Conservation (phyloP, 371 early-diverging fungal species). For the Zopfochytrium polystomum region DNA sequence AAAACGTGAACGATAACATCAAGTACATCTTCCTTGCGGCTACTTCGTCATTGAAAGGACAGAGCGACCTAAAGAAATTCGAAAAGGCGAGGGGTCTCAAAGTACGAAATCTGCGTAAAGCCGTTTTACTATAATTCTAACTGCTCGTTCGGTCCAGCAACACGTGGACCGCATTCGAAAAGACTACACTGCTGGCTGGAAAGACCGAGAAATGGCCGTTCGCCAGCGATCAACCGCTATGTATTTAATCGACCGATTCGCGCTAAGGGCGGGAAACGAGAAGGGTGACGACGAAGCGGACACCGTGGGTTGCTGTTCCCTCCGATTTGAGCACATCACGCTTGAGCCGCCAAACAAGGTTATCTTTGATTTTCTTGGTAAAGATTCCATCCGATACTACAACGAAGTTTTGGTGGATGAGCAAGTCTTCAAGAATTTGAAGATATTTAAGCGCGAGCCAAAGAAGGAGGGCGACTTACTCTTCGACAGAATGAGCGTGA, state of each 20-base stretch:
- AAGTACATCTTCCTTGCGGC: constrained; percentile 96
- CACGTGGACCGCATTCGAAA: constrained; percentile 72
- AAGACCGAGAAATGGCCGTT: constrained; percentile 68
- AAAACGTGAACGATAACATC: constrained; percentile 83
- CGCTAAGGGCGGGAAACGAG: constrained; percentile 97
- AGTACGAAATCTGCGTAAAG: constrained; percentile 34
- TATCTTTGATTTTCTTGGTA: constrained; percentile 95
- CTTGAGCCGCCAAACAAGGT: constrained; percentile 65
- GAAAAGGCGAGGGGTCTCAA: constrained; percentile 91
- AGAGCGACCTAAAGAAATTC: constrained; percentile 93
- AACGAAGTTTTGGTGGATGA: constrained; percentile 80
- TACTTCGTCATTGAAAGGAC: constrained; percentile 88
- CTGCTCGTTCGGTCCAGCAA: constrained; percentile 42
- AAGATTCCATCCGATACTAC: constrained; percentile 93
- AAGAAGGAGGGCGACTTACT: constrained; percentile 70
- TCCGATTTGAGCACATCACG: constrained; percentile 88
- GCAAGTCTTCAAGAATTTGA: constrained; percentile 89
- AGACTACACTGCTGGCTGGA: constrained; percentile 74
- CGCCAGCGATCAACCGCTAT: constrained; percentile 93
- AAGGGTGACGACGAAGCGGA: constrained; percentile 96
- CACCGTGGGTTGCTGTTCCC: constrained; percentile 97
- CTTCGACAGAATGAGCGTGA: constrained; percentile 87
- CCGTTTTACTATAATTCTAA: background rate
- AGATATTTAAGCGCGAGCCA: constrained; percentile 77
- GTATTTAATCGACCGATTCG: constrained; percentile 91